These are phyloP conservation scores for Mycena haematopus DNA, from an alignment of 768 basidiomycete genomes.

Conservation along the genomic window DNA sequence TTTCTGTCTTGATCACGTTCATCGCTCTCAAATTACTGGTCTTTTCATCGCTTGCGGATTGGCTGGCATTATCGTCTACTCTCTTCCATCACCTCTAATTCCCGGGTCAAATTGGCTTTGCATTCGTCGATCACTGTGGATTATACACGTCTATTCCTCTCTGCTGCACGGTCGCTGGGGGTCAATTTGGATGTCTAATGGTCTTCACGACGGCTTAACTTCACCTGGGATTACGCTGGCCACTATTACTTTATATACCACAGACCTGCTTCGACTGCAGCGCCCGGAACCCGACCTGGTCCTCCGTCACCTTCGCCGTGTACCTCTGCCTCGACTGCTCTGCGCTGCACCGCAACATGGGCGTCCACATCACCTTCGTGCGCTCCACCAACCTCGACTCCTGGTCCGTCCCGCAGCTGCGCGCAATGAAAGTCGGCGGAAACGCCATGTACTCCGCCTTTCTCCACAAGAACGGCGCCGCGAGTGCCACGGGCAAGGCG, in stretches of 20 bases:
- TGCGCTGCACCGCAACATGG: conserved; percentile 92
- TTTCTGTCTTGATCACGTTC: conserved; percentile 1
- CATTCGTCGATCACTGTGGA: background rate
- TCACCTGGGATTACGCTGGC: background rate
- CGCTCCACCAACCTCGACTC: conserved; percentile 95
- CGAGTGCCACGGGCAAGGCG: conserved; percentile 77
- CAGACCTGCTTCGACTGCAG: conserved; percentile 94
- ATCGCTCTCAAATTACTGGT: conserved; percentile 1
- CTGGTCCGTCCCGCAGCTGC: conserved; percentile 90
- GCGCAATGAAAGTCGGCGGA: conserved; percentile 96
- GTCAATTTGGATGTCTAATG: too few species aligned
- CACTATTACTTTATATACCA: background rate
- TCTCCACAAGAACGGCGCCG: conserved; percentile 83
- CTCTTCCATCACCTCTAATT: background rate
- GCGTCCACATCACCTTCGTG: conserved; percentile 97
- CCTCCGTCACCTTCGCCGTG: conserved; percentile 93
- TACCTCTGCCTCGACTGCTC: conserved; percentile 99
- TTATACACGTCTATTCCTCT: too few species aligned
- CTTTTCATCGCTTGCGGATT: background rate
- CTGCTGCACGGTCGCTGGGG: background rate
- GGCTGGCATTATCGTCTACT: background rate
- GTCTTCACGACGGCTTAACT: too few species aligned
- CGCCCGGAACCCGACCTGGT: conserved; percentile 97
- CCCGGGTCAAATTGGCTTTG: background rate
- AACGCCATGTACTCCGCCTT: conserved; percentile 88